Conservation (phyloP, 306 rosid genomes). For the Benincasa hispida region DNA sequence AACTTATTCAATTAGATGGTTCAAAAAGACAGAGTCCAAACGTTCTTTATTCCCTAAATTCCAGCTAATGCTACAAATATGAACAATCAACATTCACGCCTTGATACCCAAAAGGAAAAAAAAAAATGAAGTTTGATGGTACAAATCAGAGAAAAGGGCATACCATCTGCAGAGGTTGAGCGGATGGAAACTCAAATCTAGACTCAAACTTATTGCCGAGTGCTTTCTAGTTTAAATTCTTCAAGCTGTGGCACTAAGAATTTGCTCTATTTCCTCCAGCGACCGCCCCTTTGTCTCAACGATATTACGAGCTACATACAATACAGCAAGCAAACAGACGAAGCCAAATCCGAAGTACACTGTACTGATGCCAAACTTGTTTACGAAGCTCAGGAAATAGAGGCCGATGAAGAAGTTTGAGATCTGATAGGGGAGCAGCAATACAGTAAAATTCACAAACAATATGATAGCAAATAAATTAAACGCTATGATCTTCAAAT, state of each 20-base stretch:
- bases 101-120: background rate
- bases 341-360: conserved; percentile 75
- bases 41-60: background rate
- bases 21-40: background rate
- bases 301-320: conserved; percentile 70
- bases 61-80: background rate
- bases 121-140: background rate
- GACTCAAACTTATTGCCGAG: background rate
- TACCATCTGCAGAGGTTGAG: background rate
- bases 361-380: conserved; percentile 74
- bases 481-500: background rate
- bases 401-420: conserved; percentile 87
- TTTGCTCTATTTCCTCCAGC: conserved; percentile 84
- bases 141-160: background rate
- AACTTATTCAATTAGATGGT: background rate
- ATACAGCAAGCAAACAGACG: conserved; percentile 72
- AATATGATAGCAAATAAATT: background rate
- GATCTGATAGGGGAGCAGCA: conserved; percentile 35
- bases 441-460: conserved; percentile 2
- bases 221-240: background rate
- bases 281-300: conserved; percentile 97
- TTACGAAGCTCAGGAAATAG: conserved; percentile 88
- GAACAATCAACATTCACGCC: conserved; percentile 2
- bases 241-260: conserved; percentile 49
- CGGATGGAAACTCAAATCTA: background rate